phyloP scores from a whole-genome alignment of 23 red algal species.

The Gracilaria caudata region DNA sequence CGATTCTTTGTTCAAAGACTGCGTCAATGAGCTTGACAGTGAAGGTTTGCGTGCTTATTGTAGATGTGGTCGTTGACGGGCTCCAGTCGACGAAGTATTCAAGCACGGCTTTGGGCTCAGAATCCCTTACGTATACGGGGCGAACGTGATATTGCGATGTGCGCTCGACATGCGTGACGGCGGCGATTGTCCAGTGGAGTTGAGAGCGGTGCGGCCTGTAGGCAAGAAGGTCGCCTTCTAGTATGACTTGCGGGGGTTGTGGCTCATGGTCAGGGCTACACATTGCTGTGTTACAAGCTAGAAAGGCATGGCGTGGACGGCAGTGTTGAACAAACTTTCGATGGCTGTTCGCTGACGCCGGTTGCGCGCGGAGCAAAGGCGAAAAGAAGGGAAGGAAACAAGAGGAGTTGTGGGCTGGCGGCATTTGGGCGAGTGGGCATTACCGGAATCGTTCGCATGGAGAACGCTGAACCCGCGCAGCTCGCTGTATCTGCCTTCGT shows the following conservation, averaged over 20 bases:
- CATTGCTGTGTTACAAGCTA: neutral
- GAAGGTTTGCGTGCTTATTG: neutral
- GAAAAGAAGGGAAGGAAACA: neutral
- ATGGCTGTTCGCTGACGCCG: too few species aligned
- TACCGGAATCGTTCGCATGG: too few species aligned
- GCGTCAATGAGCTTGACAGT: slow-evolving; percentile 20
- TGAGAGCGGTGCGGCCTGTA: neutral
- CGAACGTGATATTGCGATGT: neutral
- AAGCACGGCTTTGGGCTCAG: neutral
- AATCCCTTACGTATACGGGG: neutral
- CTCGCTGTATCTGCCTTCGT: too few species aligned
- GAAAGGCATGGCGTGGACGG: neutral
- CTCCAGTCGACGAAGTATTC: slow-evolving; percentile 52
- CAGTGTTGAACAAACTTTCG: neutral
- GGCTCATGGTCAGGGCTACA: neutral
- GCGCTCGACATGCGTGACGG: neutral
- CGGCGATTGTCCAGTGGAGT: slow-evolving; percentile 6
- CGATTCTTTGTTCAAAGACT: slow-evolving; percentile 29
- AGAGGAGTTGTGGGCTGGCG: too few species aligned
- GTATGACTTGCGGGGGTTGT: neutral
- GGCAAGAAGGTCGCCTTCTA: slow-evolving; percentile 41
- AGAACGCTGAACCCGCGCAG: too few species aligned
- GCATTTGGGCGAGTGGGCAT: neutral
- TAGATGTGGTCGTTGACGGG: neutral
- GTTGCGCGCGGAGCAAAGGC: neutral